A percentile compares a stretch with the other conserved stretches of the same genome.
These are phyloP conservation scores for Lanmaoa rubissima DNA, from an alignment of 768 basidiomycete species.

Conservation along the genomic window DNA sequence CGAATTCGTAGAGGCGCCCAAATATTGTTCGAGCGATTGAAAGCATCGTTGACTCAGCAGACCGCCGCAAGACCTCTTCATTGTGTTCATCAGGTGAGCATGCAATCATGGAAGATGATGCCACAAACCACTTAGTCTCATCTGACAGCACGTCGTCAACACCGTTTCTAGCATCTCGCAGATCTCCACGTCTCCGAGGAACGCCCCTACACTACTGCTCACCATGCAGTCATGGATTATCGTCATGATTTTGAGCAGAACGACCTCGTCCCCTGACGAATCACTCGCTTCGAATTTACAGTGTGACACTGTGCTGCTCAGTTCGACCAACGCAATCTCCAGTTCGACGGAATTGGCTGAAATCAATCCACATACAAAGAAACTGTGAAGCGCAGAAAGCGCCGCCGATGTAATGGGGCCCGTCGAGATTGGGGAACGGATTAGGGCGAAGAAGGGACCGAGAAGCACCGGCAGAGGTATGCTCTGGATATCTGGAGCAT, in stretches of 20 bases:
- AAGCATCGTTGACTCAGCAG: constrained; percentile 89
- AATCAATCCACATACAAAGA: constrained; percentile 80
- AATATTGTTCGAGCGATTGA: constrained; percentile 82
- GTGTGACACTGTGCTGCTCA: constrained; percentile 88
- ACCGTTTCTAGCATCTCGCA: constrained; percentile 99
- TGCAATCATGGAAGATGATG: constrained; percentile 2
- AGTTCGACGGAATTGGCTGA: constrained; percentile 53
- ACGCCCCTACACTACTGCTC: constrained; percentile 56
- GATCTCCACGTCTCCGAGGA: constrained; percentile 87
- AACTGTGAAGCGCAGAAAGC: constrained; percentile 81
- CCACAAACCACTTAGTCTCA: constrained; percentile 86
- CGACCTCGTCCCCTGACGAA: constrained; percentile 96
- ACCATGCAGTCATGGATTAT: constrained; percentile 85
- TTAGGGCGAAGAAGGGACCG: constrained; percentile 87
- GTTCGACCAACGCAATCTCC: constrained; percentile 68
- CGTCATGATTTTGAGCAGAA: constrained; percentile 85
- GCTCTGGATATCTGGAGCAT: constrained; percentile 54
- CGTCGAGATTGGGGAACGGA: constrained; percentile 91
- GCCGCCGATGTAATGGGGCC: constrained; percentile 97
- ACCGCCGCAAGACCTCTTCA: constrained; percentile 81
- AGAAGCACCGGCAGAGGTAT: constrained; percentile 65
- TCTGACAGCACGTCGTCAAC: constrained; percentile 94
- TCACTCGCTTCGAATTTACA: constrained; percentile 99
- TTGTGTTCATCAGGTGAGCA: constrained; percentile 15
- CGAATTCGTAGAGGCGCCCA: constrained; percentile 61